Percentiles rank a stretch among this genome's conserved stretches.
phyloP scores from a whole-genome alignment of 306 rosid species.

The Chamaecrista fasciculata region DNA sequence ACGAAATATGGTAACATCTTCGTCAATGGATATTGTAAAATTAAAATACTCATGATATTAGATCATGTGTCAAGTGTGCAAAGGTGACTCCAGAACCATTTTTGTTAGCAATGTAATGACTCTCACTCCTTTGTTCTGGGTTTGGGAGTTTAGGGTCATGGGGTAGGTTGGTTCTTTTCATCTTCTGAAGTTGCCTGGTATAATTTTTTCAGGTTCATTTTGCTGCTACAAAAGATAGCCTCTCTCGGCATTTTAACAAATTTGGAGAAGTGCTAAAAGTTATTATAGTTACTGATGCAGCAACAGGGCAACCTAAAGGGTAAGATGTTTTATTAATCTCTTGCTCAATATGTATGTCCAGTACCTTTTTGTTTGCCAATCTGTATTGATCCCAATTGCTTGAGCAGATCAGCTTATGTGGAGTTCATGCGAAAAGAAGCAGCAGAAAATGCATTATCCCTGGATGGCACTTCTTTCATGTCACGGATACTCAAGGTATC shows the following conservation, averaged over 20 bases:
- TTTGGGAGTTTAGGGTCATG: constrained; percentile 18
- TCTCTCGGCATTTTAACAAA: constrained; percentile 84
- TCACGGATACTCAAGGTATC: constrained; percentile 93
- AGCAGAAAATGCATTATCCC: constrained; percentile 81
- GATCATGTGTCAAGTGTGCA: too few species aligned
- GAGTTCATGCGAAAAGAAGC: constrained; percentile 94
- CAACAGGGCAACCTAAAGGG: constrained; percentile 93
- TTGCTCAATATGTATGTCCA: constrained; percentile 12
- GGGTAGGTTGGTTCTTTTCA: constrained; percentile 25
- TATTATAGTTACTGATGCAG: constrained; percentile 66
- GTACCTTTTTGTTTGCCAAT: not conserved
- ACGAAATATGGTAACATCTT: too few species aligned
- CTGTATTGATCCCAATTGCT: constrained; percentile 27
- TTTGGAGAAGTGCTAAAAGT: constrained; percentile 88
- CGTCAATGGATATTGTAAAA: too few species aligned
- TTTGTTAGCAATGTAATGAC: constrained; percentile 84
- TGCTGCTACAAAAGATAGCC: constrained; percentile 89
- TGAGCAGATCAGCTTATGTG: constrained; percentile 86
- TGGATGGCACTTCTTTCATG: constrained; percentile 92
- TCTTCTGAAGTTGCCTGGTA: constrained; percentile 15
- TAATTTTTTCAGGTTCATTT: constrained; percentile 71
- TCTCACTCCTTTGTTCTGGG: constrained; percentile 7
- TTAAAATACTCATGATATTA: too few species aligned
- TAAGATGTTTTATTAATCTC: constrained; percentile 35
- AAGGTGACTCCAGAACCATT: constrained; percentile 82